Evolutionary conservation across 441 rosid species (phyloP).

Genomic region (Isatis lusitanica): DNA sequence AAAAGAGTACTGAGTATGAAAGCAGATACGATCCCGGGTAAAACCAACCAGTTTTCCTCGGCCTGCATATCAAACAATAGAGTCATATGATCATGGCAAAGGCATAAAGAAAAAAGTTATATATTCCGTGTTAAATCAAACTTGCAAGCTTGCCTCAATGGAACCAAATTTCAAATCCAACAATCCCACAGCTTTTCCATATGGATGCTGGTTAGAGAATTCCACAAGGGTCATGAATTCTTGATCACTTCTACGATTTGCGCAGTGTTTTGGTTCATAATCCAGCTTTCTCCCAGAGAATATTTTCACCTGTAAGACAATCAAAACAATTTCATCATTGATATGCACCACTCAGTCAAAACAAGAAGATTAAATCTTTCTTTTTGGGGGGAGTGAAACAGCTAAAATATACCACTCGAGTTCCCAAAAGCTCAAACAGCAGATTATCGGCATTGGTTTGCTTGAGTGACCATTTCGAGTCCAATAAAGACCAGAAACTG

Average conservation of each 20-base stretch:
- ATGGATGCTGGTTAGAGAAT: conserved; percentile 70
- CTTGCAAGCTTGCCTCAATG: conserved; percentile 47
- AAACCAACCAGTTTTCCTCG: conserved; percentile 61
- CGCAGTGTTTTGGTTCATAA: conserved; percentile 53
- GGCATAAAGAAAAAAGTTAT: not conserved
- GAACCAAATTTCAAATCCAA: conserved; percentile 56
- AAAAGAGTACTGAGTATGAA: conserved; percentile 52
- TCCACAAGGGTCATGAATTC: conserved; percentile 70
- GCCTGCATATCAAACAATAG: conserved; percentile 44
- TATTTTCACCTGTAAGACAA: conserved; percentile 54
- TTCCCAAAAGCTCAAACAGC: conserved; percentile 59
- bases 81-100: not conserved
- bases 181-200: conserved; percentile 76
- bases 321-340: not conserved
- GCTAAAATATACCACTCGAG: conserved; percentile 47
- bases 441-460: conserved; percentile 35
- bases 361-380: not conserved
- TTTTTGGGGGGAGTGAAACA: not conserved
- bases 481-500: conserved; percentile 64
- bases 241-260: conserved; percentile 48
- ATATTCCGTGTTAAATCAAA: not conserved
- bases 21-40: conserved; percentile 56
- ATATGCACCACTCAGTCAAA: not conserved
- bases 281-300: conserved; percentile 69
- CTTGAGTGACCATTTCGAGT: conserved; percentile 61